A percentile compares a stretch with the other conserved stretches of the same genome.
These are phyloP conservation scores for Diaporthe capsici DNA, from an alignment of 2,329 filamentous ascomycete species.

Conservation along the genomic window DNA sequence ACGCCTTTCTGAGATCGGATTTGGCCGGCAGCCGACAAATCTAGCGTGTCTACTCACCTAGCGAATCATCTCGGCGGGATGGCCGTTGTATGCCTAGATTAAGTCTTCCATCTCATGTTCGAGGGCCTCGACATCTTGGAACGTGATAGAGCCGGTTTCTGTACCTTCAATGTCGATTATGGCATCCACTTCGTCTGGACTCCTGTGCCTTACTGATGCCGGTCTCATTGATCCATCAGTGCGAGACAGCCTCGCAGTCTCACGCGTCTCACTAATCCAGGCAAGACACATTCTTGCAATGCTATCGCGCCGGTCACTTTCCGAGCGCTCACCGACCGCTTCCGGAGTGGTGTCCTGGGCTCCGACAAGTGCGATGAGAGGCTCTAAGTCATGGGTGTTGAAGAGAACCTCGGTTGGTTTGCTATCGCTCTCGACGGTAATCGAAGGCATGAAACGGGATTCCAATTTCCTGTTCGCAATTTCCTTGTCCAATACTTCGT, in stretches of 20 bases:
- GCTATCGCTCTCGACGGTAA: background rate
- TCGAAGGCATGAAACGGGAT: background rate
- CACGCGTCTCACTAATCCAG: background rate
- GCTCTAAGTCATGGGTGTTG: background rate
- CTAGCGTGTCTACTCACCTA: background rate
- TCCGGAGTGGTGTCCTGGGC: background rate
- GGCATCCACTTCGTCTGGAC: background rate
- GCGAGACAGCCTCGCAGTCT: background rate
- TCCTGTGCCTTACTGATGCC: background rate
- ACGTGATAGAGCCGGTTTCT: background rate
- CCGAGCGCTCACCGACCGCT: too few species aligned
- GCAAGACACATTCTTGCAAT: constrained; percentile 5
- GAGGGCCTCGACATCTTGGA: background rate
- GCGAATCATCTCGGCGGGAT: background rate
- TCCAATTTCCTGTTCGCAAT: background rate
- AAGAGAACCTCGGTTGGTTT: background rate
- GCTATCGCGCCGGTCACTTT: background rate
- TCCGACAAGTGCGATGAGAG: background rate
- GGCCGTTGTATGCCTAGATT: background rate
- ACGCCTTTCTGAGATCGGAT: background rate
- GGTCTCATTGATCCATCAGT: background rate
- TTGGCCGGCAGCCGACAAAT: background rate
- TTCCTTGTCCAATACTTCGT: background rate
- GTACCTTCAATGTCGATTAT: background rate
- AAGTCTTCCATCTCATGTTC: background rate